These are phyloP conservation scores for Mercurialis annua DNA, from an alignment of 345 rosid species.

Conservation along the genomic window DNA sequence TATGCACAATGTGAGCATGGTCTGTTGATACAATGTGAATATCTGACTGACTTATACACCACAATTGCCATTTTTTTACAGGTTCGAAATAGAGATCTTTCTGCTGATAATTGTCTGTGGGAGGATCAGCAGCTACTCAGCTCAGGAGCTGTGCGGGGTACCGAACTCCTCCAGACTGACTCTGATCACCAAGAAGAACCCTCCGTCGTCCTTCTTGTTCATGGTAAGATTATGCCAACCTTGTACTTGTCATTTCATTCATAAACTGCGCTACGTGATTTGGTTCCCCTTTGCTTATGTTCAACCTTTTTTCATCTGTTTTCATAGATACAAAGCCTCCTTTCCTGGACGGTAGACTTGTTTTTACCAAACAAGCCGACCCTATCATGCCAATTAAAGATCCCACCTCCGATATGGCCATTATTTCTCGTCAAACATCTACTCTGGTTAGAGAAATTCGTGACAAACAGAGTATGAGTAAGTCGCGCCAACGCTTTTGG, in stretches of 20 bases:
- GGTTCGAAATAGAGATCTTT: conserved; percentile 81
- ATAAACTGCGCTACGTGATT: no score
- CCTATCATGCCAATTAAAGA: conserved; percentile 97
- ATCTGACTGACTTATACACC: no score
- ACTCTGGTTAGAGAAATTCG: conserved; percentile 79
- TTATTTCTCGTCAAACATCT: conserved; percentile 95
- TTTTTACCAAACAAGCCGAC: conserved; percentile 95
- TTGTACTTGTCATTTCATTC: conserved; percentile 9
- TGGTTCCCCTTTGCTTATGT: conserved; percentile 8
- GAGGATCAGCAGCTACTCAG: conserved; percentile 95
- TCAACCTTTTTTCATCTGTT: conserved; percentile 14
- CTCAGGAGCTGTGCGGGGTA: conserved; percentile 99
- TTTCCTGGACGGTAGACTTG: conserved; percentile 95
- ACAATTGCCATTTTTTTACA: conserved; percentile 26
- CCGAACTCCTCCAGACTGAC: conserved; percentile 89
- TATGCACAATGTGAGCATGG: no score
- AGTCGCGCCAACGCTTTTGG: conserved; percentile 95
- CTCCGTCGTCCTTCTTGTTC: conserved; percentile 86
- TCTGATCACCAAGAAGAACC: conserved; percentile 93
- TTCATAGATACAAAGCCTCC: conserved; percentile 89
- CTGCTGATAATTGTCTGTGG: no score
- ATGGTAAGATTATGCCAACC: conserved; percentile 59
- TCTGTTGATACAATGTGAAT: no score
- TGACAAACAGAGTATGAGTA: conserved; percentile 86
- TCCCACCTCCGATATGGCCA: conserved; percentile 99